Evolutionary conservation across 352 stramenopile species (phyloP).

Genomic region (Phytopythium cucurbitacearum): DNA sequence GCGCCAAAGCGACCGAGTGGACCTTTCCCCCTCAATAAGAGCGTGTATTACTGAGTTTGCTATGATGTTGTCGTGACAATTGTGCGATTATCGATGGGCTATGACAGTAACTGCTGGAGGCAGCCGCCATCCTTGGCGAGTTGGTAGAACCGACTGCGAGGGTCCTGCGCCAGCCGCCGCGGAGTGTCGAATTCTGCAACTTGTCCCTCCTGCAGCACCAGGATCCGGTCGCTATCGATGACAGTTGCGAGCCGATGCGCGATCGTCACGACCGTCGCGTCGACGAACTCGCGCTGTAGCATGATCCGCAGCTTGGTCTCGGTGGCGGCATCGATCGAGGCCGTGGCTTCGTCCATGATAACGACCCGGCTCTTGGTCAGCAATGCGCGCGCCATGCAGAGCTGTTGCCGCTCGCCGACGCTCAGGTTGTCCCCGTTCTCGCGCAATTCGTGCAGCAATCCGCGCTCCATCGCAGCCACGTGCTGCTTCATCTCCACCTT

Average conservation of each 20-base stretch:
- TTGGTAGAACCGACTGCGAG: too few relatives aligned
- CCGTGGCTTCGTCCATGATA: slow-evolving; percentile 73
- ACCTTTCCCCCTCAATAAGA: neutral
- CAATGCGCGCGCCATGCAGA: too few relatives aligned
- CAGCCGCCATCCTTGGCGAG: too few relatives aligned
- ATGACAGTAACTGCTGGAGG: too few relatives aligned
- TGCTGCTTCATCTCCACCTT: slow-evolving; percentile 50
- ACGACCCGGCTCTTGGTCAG: slow-evolving; percentile 38
- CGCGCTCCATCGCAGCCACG: slow-evolving; percentile 6
- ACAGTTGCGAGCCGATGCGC: slow-evolving; percentile 79
- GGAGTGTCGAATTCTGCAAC: slow-evolving; percentile 62
- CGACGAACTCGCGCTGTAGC: slow-evolving; percentile 29
- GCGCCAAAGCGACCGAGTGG: neutral
- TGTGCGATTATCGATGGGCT: too few relatives aligned
- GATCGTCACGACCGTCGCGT: slow-evolving; percentile 71
- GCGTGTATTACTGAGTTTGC: too few relatives aligned
- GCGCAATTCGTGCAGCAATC: slow-evolving; percentile 3
- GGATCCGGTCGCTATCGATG: slow-evolving; percentile 62
- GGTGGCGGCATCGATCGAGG: slow-evolving; percentile 40
- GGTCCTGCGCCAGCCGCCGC: neutral
- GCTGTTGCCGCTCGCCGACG: too few relatives aligned
- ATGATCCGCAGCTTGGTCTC: slow-evolving; percentile 37
- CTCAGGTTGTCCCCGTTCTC: too few relatives aligned
- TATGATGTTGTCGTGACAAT: too few relatives aligned
- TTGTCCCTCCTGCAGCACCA: slow-evolving; percentile 55